Evolutionary conservation across 495 filamentous ascomycete species (phyloP), one percentile per base, ranked within the genome.

Genomic region (Hypoxylon fuscum): DNA sequence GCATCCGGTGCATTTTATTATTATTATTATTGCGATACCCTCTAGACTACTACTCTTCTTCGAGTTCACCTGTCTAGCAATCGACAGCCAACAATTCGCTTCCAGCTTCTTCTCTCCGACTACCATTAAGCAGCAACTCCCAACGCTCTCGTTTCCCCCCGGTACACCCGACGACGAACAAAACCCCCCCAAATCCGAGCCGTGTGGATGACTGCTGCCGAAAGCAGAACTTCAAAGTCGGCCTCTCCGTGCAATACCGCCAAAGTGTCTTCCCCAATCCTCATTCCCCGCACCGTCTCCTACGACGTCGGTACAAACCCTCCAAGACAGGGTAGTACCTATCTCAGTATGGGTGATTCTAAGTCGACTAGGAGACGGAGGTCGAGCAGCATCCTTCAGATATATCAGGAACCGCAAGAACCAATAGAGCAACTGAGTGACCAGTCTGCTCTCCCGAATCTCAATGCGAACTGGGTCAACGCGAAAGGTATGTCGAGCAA

Each of bases 401-500:
- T 85, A 66, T 98, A 98, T 77, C 92, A 93, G 69, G 94, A 98
- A 74, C 94, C 94, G 32, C 83, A 86, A 48, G 94, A 98, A 78
- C 93, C 92, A 55, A 85, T 96, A 75, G 94, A 98, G 80, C 94
- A 96, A 71, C 87, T 92, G 73, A 97, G 90, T 65, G 95, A 98
- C 75, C 95, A 98, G 83, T 88, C 92, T 22, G 91, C 91, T 10
- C 77, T 97, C 59, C 95, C 95, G 25, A 98, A 98, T 68, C 75
- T 97, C 72, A 98, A 98, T 80, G 91, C 95, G 64, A 89, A 96
- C 76, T 98, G 95, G 95, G 95, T 97, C 62, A 97, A 98, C 77
- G 91, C 92, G 61, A 98, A 98, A 83, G 95, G 95, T 98, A 79
- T 71, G 86, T 66, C 17, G 22, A 41, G 45, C 42, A 53, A 23